Percentiles rank a stretch among this genome's conserved stretches.
phyloP scores from a whole-genome alignment of 2,329 filamentous ascomycete genomes.

The Diaporthe helianthi region DNA sequence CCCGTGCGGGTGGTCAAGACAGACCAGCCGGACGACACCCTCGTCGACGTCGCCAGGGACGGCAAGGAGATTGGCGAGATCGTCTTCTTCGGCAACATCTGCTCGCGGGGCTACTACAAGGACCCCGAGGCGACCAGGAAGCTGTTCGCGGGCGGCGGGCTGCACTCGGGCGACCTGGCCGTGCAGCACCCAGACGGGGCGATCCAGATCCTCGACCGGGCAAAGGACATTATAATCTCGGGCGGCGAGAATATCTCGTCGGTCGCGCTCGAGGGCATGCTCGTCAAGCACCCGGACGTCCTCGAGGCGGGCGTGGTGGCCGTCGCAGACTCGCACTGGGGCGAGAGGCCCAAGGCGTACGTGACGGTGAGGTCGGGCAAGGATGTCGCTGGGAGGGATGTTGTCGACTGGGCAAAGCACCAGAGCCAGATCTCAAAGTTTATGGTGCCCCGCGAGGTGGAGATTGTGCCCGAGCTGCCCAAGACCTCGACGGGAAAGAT shows the following conservation, averaged over 20 bases:
- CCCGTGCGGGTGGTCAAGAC: constrained; percentile 84
- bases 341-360: constrained; percentile 94
- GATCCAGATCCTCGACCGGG: constrained; percentile 89
- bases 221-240: constrained; percentile 98
- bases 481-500: constrained; percentile 98
- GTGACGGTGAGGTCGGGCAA: constrained; percentile 79
- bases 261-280: constrained; percentile 87
- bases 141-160: constrained; percentile 83
- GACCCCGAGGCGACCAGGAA: constrained; percentile 85
- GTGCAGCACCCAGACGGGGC: constrained; percentile 93
- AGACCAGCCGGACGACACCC: constrained; percentile 70
- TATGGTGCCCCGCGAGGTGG: constrained; percentile 79
- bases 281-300: constrained; percentile 86
- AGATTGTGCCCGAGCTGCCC: constrained; percentile 85
- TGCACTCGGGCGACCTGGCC: constrained; percentile 91
- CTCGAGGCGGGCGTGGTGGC: constrained; percentile 92
- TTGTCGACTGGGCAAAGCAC: constrained; percentile 87
- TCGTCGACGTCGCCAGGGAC: constrained; percentile 62
- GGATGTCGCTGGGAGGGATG: constrained; percentile 54
- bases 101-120: constrained; percentile 89
- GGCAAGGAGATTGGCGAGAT: constrained; percentile 60
- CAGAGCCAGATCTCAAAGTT: constrained; percentile 85
- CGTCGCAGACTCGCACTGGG: constrained; percentile 89
- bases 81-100: constrained; percentile 90
- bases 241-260: constrained; percentile 97